These are phyloP conservation scores for Kokia cookei DNA, from an alignment of 441 rosid genomes.

Conservation along the genomic window DNA sequence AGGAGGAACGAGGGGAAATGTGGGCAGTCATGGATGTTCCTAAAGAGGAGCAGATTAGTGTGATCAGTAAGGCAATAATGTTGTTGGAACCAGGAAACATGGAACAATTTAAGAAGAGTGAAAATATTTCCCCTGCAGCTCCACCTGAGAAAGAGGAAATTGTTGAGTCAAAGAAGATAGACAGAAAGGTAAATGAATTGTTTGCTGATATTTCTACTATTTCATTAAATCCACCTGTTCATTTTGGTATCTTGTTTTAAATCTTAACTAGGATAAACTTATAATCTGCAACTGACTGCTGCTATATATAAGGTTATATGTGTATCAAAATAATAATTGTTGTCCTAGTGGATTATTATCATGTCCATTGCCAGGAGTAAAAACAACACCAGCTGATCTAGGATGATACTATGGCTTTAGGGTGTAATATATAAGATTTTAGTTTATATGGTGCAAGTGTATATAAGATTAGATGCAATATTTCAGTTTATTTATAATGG, in stretches of 20 bases:
- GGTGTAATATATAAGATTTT: too few relatives aligned
- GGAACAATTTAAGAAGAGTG: conserved; percentile 21
- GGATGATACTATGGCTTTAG: too few relatives aligned
- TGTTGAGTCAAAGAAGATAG: conserved; percentile 52
- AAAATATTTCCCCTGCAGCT: conserved; percentile 26
- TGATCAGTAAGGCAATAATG: conserved; percentile 41
- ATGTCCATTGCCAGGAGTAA: too few relatives aligned
- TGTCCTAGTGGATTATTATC: too few relatives aligned
- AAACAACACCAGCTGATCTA: too few relatives aligned
- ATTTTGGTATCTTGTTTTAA: neutral
- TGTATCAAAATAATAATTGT: too few relatives aligned
- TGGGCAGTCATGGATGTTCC: conserved; percentile 81
- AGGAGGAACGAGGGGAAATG: conserved; percentile 72
- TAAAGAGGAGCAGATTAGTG: conserved; percentile 29
- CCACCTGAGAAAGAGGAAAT: conserved; percentile 29
- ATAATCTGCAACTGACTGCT: neutral
- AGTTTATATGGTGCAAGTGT: neutral
- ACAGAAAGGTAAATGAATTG: conserved; percentile 54
- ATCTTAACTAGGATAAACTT: neutral
- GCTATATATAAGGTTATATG: neutral
- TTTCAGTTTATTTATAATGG: neutral
- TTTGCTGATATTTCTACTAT: neutral
- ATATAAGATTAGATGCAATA: neutral
- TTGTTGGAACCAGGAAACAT: conserved; percentile 50
- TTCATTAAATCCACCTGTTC: neutral